Percentiles rank a stretch among this genome's conserved stretches.
These are phyloP conservation scores for Diaporthe ilicicola DNA, from an alignment of 2,329 filamentous ascomycete species.

Conservation along the genomic window DNA sequence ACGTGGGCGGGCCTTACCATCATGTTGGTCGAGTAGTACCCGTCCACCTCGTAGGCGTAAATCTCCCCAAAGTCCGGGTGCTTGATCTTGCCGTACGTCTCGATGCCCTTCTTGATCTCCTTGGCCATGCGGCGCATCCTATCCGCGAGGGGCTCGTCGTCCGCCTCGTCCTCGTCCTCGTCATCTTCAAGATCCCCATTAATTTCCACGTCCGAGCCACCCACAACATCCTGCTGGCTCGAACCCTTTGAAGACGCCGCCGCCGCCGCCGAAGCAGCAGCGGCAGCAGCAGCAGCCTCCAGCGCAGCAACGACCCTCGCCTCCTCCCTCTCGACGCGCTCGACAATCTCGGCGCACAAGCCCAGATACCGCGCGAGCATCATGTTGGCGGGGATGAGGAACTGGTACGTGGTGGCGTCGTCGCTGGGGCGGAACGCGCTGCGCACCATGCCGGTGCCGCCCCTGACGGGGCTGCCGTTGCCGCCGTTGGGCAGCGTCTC, in stretches of 20 bases:
- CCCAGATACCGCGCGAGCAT: conserved; percentile 67
- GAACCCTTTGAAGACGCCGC: neutral
- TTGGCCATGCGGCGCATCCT: conserved; percentile 62
- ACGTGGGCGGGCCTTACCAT: conserved; percentile 21
- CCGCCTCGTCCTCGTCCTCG: neutral
- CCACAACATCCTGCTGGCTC: conserved; percentile 23
- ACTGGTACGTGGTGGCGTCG: conserved; percentile 79
- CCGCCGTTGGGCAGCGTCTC: conserved; percentile 76
- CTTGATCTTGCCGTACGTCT: conserved; percentile 71
- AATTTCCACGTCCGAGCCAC: neutral
- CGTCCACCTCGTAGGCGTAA: conserved; percentile 72
- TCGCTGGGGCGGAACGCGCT: conserved; percentile 83
- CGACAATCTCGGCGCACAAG: conserved; percentile 48
- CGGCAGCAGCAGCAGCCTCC: conserved; percentile 3
- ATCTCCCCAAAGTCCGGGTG: conserved; percentile 68
- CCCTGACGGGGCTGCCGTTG: conserved; percentile 75
- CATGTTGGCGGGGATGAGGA: conserved; percentile 82
- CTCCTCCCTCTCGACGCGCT: conserved; percentile 43
- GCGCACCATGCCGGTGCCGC: conserved; percentile 74
- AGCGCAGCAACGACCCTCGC: conserved; percentile 30
- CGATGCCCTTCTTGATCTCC: conserved; percentile 71
- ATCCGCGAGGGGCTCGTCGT: conserved; percentile 40
- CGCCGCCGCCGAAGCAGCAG: too few relatives aligned
- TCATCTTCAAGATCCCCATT: neutral
- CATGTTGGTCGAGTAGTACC: conserved; percentile 49